A percentile compares a stretch with the other conserved stretches of the same genome.
phyloP scores from a whole-genome alignment of 1,284 basidiomycete genomes.

The Pulchroboletus neoregius region DNA sequence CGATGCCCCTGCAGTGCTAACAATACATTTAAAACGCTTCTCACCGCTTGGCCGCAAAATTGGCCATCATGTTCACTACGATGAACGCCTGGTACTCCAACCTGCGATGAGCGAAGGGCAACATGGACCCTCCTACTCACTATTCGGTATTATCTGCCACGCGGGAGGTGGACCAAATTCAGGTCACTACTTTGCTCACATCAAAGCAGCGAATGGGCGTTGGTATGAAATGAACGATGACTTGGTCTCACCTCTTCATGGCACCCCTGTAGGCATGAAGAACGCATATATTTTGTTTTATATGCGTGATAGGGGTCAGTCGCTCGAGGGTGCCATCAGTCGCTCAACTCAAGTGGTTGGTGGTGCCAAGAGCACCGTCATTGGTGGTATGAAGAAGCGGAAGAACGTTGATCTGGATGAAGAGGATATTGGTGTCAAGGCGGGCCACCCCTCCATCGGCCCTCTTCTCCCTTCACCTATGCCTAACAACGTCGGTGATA shows the following conservation, averaged over 20 bases:
- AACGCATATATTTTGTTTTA: slow-evolving; percentile 96
- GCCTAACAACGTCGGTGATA: slow-evolving; percentile 15
- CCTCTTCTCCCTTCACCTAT: slow-evolving; percentile 54
- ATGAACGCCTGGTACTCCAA: slow-evolving; percentile 72
- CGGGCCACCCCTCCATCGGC: slow-evolving; percentile 56
- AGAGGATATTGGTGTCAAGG: slow-evolving; percentile 48
- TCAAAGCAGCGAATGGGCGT: slow-evolving; percentile 65
- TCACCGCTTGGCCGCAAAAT: slow-evolving; percentile 88
- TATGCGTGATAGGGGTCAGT: slow-evolving; percentile 72
- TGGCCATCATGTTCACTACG: slow-evolving; percentile 72
- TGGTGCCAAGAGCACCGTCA: slow-evolving; percentile 39
- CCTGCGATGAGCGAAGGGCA: slow-evolving; percentile 82
- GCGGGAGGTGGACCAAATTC: slow-evolving; percentile 91
- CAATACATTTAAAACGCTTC: slow-evolving; percentile 97
- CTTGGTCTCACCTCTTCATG: slow-evolving; percentile 46
- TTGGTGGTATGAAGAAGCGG: slow-evolving; percentile 62
- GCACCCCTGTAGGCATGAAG: slow-evolving; percentile 58
- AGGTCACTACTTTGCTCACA: slow-evolving; percentile 92
- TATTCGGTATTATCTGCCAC: slow-evolving; percentile 94
- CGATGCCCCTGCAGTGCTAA: slow-evolving; percentile 86
- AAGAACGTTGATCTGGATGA: slow-evolving; percentile 44
- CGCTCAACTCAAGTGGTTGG: slow-evolving; percentile 17
- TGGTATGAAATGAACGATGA: slow-evolving; percentile 98
- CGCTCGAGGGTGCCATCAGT: slow-evolving; percentile 57
- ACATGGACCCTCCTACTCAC: slow-evolving; percentile 74